Evolutionary conservation across 371 early-diverging fungal genomes (phyloP).

Genomic region (Capillidium rhysosporum): DNA sequence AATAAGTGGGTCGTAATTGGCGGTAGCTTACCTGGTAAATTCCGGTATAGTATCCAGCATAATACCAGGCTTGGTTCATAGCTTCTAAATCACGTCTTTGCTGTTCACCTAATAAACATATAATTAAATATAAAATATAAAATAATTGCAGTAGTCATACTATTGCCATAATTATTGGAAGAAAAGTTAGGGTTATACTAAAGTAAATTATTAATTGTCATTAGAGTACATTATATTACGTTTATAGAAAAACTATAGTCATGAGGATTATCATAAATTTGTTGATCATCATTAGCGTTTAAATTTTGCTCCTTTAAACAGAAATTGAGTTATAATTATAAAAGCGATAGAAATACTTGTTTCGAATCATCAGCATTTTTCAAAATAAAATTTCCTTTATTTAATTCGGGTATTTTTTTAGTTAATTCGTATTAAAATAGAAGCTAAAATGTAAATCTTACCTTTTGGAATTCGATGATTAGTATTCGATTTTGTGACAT

Average conservation of each 20-base stretch:
- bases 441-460: not conserved
- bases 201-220: not conserved
- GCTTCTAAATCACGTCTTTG: conserved; percentile 10
- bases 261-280: no score
- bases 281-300: not conserved
- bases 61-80: conserved; percentile 58
- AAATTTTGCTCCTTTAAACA: not conserved
- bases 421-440: not conserved
- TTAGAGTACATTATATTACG: not conserved
- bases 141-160: not conserved
- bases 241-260: no score
- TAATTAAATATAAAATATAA: no score
- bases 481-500: not conserved
- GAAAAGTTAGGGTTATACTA: not conserved
- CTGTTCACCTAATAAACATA: not conserved
- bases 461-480: not conserved
- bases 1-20: no score
- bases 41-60: conserved; percentile 54
- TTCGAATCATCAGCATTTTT: not conserved
- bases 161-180: not conserved
- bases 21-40: conserved; percentile 37
- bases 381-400: no score
- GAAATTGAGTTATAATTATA: not conserved
- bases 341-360: not conserved
- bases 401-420: no score